phyloP scores from a whole-genome alignment of 495 filamentous ascomycete genomes.

The Friedmanniomyces endolithicus region DNA sequence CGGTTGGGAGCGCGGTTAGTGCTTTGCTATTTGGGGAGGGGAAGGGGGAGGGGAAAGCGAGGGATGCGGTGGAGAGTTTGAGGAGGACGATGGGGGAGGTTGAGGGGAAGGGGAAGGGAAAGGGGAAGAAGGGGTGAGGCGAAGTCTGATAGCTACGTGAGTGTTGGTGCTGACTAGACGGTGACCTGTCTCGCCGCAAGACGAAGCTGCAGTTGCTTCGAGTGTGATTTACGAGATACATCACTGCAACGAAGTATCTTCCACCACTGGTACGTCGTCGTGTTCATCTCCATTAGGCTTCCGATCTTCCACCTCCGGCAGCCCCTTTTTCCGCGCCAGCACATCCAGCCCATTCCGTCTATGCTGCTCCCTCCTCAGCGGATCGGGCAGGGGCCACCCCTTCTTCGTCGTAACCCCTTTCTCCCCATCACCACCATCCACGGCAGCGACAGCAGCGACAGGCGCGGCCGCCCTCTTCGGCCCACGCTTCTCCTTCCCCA shows the following conservation, averaged over 20 bases:
- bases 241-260: conserved; percentile 11
- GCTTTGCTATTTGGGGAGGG: not conserved
- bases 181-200: no score
- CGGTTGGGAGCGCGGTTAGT: not conserved
- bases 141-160: no score
- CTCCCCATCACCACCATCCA: no score
- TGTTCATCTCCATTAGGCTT: conserved; percentile 11
- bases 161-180: no score
- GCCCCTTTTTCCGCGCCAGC: not conserved
- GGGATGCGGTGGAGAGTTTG: conserved; percentile 18
- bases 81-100: conserved; percentile 4
- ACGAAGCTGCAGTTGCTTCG: not conserved
- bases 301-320: conserved; percentile 8
- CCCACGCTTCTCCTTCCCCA: conserved; percentile 21
- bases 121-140: no score
- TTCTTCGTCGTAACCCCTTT: not conserved
- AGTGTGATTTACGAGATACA: no score
- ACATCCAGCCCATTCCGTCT: conserved; percentile 13
- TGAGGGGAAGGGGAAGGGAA: no score
- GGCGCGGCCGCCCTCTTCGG: conserved; percentile 3
- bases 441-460: not conserved
- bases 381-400: conserved; percentile 11
- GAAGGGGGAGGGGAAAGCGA: not conserved
- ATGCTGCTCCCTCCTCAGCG: conserved; percentile 11
- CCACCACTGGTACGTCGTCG: conserved; percentile 12